Evolutionary conservation across 805 yeast species (phyloP).

Genomic region (Groenewaldozyma tartarivorans): DNA sequence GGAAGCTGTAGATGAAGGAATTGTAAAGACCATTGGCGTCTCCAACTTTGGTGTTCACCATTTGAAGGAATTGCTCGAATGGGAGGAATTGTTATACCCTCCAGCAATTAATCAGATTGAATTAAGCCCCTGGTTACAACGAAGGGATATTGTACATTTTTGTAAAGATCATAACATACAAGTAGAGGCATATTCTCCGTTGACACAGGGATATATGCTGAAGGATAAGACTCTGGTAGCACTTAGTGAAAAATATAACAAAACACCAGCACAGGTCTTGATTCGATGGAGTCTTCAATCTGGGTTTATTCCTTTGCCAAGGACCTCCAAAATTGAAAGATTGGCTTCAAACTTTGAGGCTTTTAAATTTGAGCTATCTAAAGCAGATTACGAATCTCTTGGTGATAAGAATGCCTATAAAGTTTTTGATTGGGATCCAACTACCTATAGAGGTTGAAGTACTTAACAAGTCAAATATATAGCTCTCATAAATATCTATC

Average conservation of each 20-base stretch:
- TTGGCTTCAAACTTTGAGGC: constrained; percentile 46
- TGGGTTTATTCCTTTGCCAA: constrained; percentile 60
- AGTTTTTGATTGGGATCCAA: constrained; percentile 15
- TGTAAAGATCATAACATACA: constrained; percentile 47
- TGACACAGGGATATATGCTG: constrained; percentile 54
- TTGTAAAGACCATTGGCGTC: constrained; percentile 48
- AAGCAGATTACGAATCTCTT: constrained; percentile 21
- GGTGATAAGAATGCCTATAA: constrained; percentile 11
- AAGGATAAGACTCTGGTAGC: constrained; percentile 25
- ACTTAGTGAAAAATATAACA: constrained; percentile 32
- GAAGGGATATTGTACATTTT: constrained; percentile 52
- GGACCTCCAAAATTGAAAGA: constrained; percentile 52
- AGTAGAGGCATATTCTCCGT: constrained; percentile 74
- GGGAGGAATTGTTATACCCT: constrained; percentile 38
- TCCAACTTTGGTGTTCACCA: constrained; percentile 54
- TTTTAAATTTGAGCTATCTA: constrained; percentile 35
- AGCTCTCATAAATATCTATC: too few relatives aligned
- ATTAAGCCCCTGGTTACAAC: constrained; percentile 77
- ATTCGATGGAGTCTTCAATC: constrained; percentile 41
- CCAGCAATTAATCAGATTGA: constrained; percentile 80
- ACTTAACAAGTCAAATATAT: too few relatives aligned
- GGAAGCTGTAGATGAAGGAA: constrained; percentile 43
- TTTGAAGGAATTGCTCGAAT: constrained; percentile 41
- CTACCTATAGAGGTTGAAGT: constrained; percentile 7
- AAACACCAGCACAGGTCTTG: constrained; percentile 37